These are phyloP conservation scores for Pythium dissimile DNA, from an alignment of 352 stramenopile species.

Conservation along the genomic window DNA sequence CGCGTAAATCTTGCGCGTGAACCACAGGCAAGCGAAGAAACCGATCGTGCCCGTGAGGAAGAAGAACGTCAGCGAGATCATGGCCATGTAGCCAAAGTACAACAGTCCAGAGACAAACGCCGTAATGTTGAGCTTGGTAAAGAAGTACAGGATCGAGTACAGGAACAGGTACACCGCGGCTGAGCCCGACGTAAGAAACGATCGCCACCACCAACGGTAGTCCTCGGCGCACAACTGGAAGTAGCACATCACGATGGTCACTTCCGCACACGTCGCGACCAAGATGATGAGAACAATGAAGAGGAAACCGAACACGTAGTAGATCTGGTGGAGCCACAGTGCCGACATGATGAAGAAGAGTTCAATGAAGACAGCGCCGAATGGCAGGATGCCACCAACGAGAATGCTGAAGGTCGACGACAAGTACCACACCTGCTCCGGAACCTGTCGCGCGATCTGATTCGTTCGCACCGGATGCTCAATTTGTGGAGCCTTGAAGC, in stretches of 20 bases:
- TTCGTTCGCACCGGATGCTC: conserved; percentile 90
- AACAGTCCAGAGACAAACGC: conserved; percentile 91
- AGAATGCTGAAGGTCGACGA: conserved; percentile 92
- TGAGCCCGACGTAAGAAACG: conserved; percentile 95
- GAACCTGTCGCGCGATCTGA: conserved; percentile 90
- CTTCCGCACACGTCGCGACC: conserved; percentile 96
- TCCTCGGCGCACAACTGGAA: conserved; percentile 99
- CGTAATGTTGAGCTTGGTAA: conserved; percentile 97
- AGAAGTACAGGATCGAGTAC: conserved; percentile 99
- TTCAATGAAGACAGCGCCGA: conserved; percentile 99
- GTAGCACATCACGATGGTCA: conserved; percentile 99
- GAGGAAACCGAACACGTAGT: conserved; percentile 99
- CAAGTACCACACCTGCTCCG: conserved; percentile 96
- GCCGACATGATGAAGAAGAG: conserved; percentile 99
- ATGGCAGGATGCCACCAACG: conserved; percentile 97
- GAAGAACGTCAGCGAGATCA: conserved; percentile 97
- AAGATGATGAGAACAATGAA: conserved; percentile 98
- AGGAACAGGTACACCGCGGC: conserved; percentile 98
- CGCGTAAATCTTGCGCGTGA: conserved; percentile 98
- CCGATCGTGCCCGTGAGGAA: conserved; percentile 96
- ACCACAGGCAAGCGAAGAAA: conserved; percentile 98
- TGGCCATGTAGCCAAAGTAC: conserved; percentile 99
- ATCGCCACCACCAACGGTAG: conserved; percentile 98
- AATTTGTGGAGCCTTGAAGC: conserved; percentile 85
- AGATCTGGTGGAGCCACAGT: conserved; percentile 99